Percentiles rank a stretch among this genome's conserved stretches.
These are phyloP conservation scores for Entomortierella lignicola DNA, from an alignment of 192 early-diverging fungal genomes.

Conservation along the genomic window DNA sequence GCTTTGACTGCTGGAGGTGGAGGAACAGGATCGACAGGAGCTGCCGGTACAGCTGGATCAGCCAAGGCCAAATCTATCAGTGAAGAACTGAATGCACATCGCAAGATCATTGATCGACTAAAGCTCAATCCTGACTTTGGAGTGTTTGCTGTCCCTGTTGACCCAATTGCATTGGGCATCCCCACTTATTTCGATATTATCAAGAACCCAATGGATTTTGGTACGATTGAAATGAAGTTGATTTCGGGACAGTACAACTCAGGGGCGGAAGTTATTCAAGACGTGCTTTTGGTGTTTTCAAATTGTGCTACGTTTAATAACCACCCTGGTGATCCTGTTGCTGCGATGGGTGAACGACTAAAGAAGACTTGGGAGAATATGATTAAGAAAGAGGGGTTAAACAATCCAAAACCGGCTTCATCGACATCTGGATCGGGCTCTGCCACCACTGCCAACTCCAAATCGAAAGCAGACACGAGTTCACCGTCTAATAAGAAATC, in stretches of 20 bases:
- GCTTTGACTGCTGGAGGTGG: background rate
- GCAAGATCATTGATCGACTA: slow-evolving; percentile 41
- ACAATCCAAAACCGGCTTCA: slow-evolving; percentile 10
- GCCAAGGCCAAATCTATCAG: slow-evolving; percentile 11
- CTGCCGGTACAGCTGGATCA: slow-evolving; percentile 9
- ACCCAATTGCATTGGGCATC: slow-evolving; percentile 73
- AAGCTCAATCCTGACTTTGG: slow-evolving; percentile 58
- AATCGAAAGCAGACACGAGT: background rate
- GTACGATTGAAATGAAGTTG: slow-evolving; percentile 62
- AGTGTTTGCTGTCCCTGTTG: slow-evolving; percentile 71
- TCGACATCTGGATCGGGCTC: background rate
- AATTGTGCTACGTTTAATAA: slow-evolving; percentile 83
- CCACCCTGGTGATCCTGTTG: slow-evolving; percentile 62
- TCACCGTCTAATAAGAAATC: slow-evolving; percentile 5
- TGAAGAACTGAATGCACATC: slow-evolving; percentile 38
- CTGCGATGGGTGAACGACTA: slow-evolving; percentile 66
- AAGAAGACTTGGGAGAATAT: slow-evolving; percentile 58
- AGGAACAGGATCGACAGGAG: background rate
- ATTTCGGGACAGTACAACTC: slow-evolving; percentile 48
- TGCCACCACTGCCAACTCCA: background rate
- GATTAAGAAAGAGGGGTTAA: slow-evolving; percentile 48
- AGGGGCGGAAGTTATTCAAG: slow-evolving; percentile 54
- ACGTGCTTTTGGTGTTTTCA: slow-evolving; percentile 71
- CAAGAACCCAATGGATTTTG: slow-evolving; percentile 81
- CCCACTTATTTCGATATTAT: slow-evolving; percentile 78